Evolutionary conservation across 1,284 basidiomycete genomes (phyloP), one percentile per base, ranked within the genome.

Genomic region (Puccinia triticina): DNA sequence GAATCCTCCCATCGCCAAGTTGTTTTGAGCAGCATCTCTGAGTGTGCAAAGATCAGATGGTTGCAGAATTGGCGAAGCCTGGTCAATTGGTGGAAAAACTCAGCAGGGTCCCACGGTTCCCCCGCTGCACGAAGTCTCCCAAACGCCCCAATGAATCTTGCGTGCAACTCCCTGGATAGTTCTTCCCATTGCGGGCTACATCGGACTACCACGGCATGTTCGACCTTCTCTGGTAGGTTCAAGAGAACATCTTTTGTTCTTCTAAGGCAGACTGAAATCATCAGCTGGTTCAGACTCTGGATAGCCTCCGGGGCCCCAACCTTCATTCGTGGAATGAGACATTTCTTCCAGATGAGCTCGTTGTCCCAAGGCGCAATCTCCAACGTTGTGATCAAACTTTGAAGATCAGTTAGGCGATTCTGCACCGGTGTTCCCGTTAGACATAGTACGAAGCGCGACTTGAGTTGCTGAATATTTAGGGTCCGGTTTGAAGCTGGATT

Each of bases 341-440:
- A 29, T 29, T 29, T 5, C 18, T 37, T 64, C 59, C 59, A 64
- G 34, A 64, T 64, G 14, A 18, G 26, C 4, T 64, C 59, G 5
- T 64, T 26, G 34, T 29, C 18, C 59, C 59, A 64, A 5, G 59
- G 59, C 26, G n/a, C 14, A 29, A 64, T 64, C 4, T 64, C 29
- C 26, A 64, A 64, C 3, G 26, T 18, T n/a, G 18, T 37, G 34
- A 87, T 83, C 48, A 86, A 83, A 3, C 86, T 84, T 59, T 85
- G 87, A 11, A 87, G 83, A 46, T 87, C 86, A 82, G 86, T 85
- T 55, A 86, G 83, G 16, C 84, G 84, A 83, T 87, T 87, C 78
- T 87, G 86, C 23, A 87, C 85, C 14, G 86, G 86, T 26, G 86
- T 87, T 21, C 86, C 86, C 2, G 86, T 87, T 21, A 87, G 83